Base-by-base conservation (phyloP, 2,329 filamentous ascomycete genomes). In the Ambrosiella xylebori region DNA sequence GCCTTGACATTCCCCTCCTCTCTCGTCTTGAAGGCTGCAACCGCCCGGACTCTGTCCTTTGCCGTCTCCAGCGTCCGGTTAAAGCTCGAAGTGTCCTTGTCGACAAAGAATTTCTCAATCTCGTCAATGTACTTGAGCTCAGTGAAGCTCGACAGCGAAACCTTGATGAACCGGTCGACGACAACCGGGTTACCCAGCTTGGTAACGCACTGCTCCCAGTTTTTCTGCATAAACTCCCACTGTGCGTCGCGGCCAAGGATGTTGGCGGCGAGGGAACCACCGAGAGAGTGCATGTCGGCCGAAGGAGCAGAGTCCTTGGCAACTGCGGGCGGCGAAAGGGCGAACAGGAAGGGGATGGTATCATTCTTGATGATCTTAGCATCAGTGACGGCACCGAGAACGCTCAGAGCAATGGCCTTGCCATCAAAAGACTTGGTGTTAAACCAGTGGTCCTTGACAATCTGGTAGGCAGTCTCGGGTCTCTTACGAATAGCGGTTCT, bases 201-300 rank as follows among this genome's bases (percentile, higher is more conserved):
- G 61, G 80, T 73, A 56, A 83, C 77, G 50, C 95, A 78, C 40
- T 78, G 74, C 37, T 80, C 76, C 86, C 91, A 98, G 72, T 95
- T 84, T 49, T 79, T 75, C 71, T 90, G 88, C 66, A 96, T 79
- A 70, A 86, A 95, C 57, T 84, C 74, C 93, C 93, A 98, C 59
- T 94, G 79, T 50, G 84, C 74, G 50, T 76, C 71, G n/a, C 90
- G 84, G 2, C 82, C 84, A 61, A 80, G 77, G 7, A 81, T 74
- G 71, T 96, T 96, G 62, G 73, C 76, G 3, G 86, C 81, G 36
- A 98, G 73, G 1, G 82, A 78, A 54, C 77, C 74, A n/a, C 84
- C 84, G 37, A 89, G 85, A 11, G 83, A 84, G 72, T 97, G 91
- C 70, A 93, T 81, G 69, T 98, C 93, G 66, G 88, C 91, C 11